Evolutionary conservation across 257 asterid genomes (phyloP), one percentile per base, ranked within the genome.

Genomic region (Coffea eugenioides): DNA sequence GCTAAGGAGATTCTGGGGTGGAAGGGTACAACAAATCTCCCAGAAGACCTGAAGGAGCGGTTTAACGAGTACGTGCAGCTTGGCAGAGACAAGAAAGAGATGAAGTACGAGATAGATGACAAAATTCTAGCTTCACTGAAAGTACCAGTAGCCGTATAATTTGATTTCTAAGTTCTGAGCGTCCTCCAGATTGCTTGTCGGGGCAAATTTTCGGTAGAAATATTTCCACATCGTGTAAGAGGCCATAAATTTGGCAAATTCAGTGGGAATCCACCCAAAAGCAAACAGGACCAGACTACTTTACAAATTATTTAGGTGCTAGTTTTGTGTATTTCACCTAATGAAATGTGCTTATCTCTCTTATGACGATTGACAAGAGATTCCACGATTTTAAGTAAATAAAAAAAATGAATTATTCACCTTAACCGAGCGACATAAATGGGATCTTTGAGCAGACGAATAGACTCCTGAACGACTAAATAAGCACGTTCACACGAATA

Each of bases 1-100:
- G 99, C 98, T 14, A 91, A 90, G 92, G 96, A 90, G 87, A 85
- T 91, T 79, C 92, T 95, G 36, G 97, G 97, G 70, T 95, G 99
- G 99, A 81, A 86, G 4, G 84, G 89, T 1, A 86, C 97, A 15
- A 90, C 99, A 75, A 87, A 93, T 82, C 96, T 95, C 23, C 86
- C 91, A 0, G 93, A 81, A 85, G 98, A 93, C 80, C 80, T 95
- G 91, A 92, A 95, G 90, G 97, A 93, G 84, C 83, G 97, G 77
- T 95, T 65, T 36, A 90, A 86, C 7, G 98, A 95, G 89, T 95
- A 92, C 77, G 92, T 95, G 78, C 89, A 92, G 87, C 92, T 91
- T 79, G 99, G 99, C 34, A 91, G 99, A 88, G 99, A 95, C 89
- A 93, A 93, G 97, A 95, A 93, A 82, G 75, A 86, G 71, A 84